Conservation (phyloP, 768 basidiomycete species). For the Macrolepiota dolichaula region DNA sequence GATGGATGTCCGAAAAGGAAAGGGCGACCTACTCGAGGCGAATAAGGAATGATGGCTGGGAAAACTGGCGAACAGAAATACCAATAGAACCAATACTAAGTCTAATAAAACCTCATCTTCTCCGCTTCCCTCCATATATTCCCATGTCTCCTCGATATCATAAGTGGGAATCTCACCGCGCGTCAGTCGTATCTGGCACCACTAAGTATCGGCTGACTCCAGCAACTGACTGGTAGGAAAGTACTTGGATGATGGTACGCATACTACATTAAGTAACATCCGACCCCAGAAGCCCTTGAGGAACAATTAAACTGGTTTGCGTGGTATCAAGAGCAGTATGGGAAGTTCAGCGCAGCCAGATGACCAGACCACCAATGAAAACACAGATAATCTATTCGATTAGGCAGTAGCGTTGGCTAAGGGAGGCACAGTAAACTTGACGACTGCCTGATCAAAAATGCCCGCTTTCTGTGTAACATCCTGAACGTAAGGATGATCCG, state of each 20-base stretch:
- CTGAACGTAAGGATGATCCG: constrained; percentile 64
- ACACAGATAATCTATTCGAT: neutral
- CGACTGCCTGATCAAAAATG: constrained; percentile 58
- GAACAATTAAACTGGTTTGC: neutral
- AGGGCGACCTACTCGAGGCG: neutral
- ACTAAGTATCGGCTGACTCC: no score
- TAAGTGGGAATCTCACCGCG: no score
- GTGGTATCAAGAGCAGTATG: neutral
- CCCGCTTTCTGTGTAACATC: constrained; percentile 60
- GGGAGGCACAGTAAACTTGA: constrained; percentile 62
- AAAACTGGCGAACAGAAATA: neutral
- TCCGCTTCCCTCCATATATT: no score
- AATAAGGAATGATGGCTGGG: neutral
- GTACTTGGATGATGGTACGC: neutral
- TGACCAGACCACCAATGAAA: neutral
- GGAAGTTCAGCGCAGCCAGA: neutral
- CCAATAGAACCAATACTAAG: neutral
- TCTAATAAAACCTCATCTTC: neutral
- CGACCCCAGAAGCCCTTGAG: neutral
- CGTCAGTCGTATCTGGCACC: no score
- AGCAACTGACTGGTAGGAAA: neutral
- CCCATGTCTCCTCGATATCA: no score
- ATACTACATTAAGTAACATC: neutral
- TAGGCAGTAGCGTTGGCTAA: constrained; percentile 1
- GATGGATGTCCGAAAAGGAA: neutral